Conservation (phyloP, 2,329 filamentous ascomycete genomes). For the Nannizziopsis arthrosporioides region DNA sequence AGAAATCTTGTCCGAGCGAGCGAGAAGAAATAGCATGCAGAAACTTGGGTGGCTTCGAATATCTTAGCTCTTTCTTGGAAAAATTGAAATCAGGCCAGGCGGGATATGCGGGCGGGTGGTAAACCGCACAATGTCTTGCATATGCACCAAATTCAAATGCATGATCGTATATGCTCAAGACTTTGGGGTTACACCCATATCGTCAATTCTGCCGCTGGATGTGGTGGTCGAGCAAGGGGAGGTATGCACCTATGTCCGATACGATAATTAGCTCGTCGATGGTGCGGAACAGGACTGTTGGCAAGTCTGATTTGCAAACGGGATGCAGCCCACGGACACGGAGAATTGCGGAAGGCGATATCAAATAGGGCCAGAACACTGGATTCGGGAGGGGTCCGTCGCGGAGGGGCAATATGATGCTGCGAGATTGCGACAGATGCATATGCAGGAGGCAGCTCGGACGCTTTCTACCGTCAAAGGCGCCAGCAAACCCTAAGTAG, state of each 20-base stretch:
- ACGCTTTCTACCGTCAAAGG: neutral
- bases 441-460: neutral
- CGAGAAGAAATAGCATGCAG: too few relatives aligned
- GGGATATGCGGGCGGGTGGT: neutral
- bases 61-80: too few relatives aligned
- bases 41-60: too few relatives aligned
- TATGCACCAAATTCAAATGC: slow-evolving; percentile 1
- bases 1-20: too few relatives aligned
- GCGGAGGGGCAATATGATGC: neutral
- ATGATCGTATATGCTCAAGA: neutral
- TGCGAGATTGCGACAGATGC: neutral
- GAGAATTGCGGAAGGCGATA: too few relatives aligned
- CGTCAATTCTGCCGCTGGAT: neutral
- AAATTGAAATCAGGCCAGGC: too few relatives aligned
- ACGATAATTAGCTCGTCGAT: neutral
- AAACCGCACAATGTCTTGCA: slow-evolving; percentile 5
- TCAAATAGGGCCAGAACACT: neutral
- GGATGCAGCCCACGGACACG: too few relatives aligned
- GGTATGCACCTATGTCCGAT: neutral
- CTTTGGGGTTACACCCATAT: neutral
- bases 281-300: neutral
- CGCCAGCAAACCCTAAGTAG: neutral
- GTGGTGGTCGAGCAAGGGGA: neutral
- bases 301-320: too few relatives aligned
- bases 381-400: neutral